A percentile compares a stretch with the other conserved stretches of the same genome.
Evolutionary conservation across 805 yeast genomes (phyloP).

Genomic region (Maudiozyma serrabonitensis): DNA sequence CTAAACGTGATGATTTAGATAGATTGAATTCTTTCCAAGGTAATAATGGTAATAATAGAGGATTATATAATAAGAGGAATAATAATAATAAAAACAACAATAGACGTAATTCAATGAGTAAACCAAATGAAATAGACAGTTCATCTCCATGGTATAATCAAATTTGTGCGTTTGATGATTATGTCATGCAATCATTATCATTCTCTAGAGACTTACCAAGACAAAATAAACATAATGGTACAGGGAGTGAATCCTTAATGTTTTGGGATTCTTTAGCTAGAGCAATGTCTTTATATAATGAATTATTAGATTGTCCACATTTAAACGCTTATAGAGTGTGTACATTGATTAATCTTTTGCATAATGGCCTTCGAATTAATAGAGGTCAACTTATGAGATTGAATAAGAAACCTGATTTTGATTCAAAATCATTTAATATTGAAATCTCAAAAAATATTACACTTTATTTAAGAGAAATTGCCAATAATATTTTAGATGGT

Average conservation of each 20-base stretch:
- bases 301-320: conserved; percentile 35
- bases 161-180: conserved; percentile 12
- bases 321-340: conserved; percentile 35
- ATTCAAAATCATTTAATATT: conserved; percentile 41
- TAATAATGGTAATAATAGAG: background rate
- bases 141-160: conserved; percentile 9
- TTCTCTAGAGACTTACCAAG: conserved; percentile 5
- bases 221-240: background rate
- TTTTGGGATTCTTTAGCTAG: conserved; percentile 42
- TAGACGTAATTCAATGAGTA: too few relatives aligned
- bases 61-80: too few relatives aligned
- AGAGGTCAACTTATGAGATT: conserved; percentile 41
- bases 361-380: conserved; percentile 44
- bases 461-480: conserved; percentile 37
- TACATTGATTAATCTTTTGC: conserved; percentile 37
- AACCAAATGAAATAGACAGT: background rate
- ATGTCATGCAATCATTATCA: conserved; percentile 10
- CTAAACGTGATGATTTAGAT: background rate
- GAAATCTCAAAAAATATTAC: conserved; percentile 39
- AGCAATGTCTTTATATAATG: conserved; percentile 39
- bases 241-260: conserved; percentile 4
- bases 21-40: background rate
- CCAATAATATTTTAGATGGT: conserved; percentile 38
- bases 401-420: conserved; percentile 48
- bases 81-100: too few relatives aligned